Base-by-base conservation (phyloP, 179 eudicot species). In the Spinacia oleracea region DNA sequence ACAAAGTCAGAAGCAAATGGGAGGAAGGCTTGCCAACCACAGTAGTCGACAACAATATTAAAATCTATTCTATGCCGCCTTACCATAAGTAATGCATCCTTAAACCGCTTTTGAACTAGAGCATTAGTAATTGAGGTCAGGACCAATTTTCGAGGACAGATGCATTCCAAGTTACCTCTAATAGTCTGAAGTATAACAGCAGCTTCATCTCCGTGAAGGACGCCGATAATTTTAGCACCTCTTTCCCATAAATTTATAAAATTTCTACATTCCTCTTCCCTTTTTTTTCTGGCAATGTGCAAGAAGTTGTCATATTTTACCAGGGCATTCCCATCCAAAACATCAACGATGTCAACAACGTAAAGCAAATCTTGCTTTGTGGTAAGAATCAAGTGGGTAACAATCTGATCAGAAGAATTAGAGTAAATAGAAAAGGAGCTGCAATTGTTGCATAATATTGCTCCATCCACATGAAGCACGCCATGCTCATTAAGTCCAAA, bases 121-220 rank as follows among this genome's bases (percentile, higher is more conserved):
- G 97, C 93, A 89, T 89, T 93, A 58, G 86, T 68, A 66, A 93
- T 95, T 10, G 97, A 90, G 72, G 90, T 79, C 27, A 95, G 86
- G 58, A 95, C 98, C 89, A 95, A 80, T 83, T 90, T 93, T 82
- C 98, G 86, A 0, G 98, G 98, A 84, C 79, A 93, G 67, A 95
- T 83, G 86, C 98, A 91, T 83, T 95, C 98, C 73, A 95, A 88
- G 82, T 93, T 95, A 77, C 98, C 98, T 83, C 98, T 87, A 76
- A 50, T 81, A 42, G 98, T 90, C 85, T 93, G 97, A 64, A 93
- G 80, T 77, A 95, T 84, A 81, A 90, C 88, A 74, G 93, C 91
- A 79, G 98, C 95, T 80, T 89, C 97, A 84, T 95, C 99, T 76
- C 98, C 99, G 85, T 96, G 97, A 74, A 93, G 89, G 74, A 93